Base-by-base conservation (phyloP, 116 monocot genomes). In the Phalaenopsis hybrid region DNA sequence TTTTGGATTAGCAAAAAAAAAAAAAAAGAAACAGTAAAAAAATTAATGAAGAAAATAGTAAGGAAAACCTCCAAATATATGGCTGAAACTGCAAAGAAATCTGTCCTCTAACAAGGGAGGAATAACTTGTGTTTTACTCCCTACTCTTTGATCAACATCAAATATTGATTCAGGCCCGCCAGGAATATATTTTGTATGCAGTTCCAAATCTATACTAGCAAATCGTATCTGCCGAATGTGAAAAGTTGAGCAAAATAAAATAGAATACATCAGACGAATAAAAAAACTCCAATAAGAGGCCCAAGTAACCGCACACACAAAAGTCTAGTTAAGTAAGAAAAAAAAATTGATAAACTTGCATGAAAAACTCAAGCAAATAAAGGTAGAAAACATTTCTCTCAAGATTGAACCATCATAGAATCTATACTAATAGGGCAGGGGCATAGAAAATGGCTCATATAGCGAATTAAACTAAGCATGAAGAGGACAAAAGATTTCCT, bases 1-100 rank as follows among this genome's bases (percentile, higher is more conserved):
- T 34, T 34, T 16, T 37, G 15, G 37, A 12, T 72, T 34, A 23
- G 13, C 41, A 37, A 72, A 63, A 72, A 72, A 0, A 72, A 5
- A 37, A 1, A 28, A 28, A 28, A 28, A 28, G 28, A 28, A 28
- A 28, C 15, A 15, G 13, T 55, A 55, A 68, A 37, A 16, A 10
- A 65, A 81, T 7, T 25, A 20, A 23, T 5, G 9, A 78, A 18
- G 9, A 57, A 72, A 72, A 74, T 59, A 74, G 13, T n/a, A 77
- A 33, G 50, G 45, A 68, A 31, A 84, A 98, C 98, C 95, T 94
- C 88, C 89, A 88, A 98, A 98, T 84, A 98, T 98, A 85, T 98
- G 98, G 85, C 90, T 94, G 83, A 98, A 98, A 88, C 98, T 88
- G 92, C 95, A 98, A 82, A 98, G 98, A 75, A 94, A 98, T 83